A percentile compares a stretch with the other conserved stretches of the same genome.
phyloP scores from a whole-genome alignment of 2,329 filamentous ascomycete species.

The Akanthomyces muscarius region DNA sequence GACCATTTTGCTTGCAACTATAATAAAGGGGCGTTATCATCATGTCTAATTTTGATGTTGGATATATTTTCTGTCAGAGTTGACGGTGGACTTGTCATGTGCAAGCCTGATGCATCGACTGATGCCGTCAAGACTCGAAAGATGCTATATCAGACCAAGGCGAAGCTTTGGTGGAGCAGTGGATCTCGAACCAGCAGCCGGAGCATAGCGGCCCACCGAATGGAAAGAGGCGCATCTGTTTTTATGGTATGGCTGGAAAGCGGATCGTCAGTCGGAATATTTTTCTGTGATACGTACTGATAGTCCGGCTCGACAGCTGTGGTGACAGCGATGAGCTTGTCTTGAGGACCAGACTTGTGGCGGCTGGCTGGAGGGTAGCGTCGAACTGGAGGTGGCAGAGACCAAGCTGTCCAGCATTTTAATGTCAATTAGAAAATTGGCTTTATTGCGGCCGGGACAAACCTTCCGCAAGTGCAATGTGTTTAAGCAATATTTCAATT shows the following conservation, averaged over 20 bases:
- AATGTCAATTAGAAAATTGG: background rate
- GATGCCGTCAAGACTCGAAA: background rate
- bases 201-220: background rate
- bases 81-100: background rate
- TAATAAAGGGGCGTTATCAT: no score
- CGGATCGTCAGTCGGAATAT: background rate
- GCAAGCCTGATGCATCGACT: background rate
- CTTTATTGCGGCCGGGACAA: background rate
- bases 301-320: background rate
- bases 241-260: background rate
- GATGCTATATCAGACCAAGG: background rate
- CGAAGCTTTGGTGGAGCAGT: slow-evolving; percentile 1
- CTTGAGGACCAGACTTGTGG: no score
- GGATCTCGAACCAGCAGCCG: background rate
- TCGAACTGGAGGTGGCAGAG: background rate
- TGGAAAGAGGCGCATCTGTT: background rate
- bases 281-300: background rate
- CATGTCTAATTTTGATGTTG: background rate
- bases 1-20: background rate
- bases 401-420: background rate
- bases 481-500: background rate
- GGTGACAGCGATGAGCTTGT: background rate
- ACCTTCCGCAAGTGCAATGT: background rate
- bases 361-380: background rate
- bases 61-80: background rate